A percentile compares a stretch with the other conserved stretches of the same genome.
Conservation (phyloP, 805 yeast genomes). For the Saturnispora galanensis region DNA sequence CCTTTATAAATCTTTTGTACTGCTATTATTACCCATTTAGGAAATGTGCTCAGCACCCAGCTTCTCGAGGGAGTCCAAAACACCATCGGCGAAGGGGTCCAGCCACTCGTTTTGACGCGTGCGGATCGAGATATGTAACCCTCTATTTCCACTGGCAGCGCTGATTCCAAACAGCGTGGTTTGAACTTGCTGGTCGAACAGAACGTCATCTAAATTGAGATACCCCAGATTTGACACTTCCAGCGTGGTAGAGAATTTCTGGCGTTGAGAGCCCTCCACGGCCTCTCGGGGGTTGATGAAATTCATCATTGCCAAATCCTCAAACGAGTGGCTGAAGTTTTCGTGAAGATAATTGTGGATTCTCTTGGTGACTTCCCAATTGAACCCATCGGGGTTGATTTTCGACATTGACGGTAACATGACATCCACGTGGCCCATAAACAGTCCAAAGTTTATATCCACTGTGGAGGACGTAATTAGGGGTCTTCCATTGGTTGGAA, state of each 20-base stretch:
- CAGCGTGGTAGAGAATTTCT: conserved; percentile 12
- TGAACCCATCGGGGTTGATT: conserved; percentile 4
- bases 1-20: conserved; percentile 2
- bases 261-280: not conserved
- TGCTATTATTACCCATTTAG: not conserved
- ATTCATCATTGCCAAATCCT: conserved; percentile 8
- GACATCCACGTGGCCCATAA: conserved; percentile 11
- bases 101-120: not conserved
- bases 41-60: conserved; percentile 1
- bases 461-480: conserved; percentile 1
- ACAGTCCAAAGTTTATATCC: conserved; percentile 11
- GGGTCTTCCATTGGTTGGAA: conserved; percentile 19
- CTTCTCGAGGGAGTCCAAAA: conserved; percentile 8
- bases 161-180: conserved; percentile 2
- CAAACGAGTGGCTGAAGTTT: not conserved
- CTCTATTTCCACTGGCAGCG: not conserved
- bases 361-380: conserved; percentile 11
- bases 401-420: conserved; percentile 8
- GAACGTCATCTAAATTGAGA: not conserved
- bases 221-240: conserved; percentile 8
- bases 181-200: conserved; percentile 3
- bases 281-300: conserved; percentile 6
- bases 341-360: conserved; percentile 10
- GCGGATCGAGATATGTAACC: conserved; percentile 1
- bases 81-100: not conserved